Evolutionary conservation across 306 rosid genomes (phyloP).

Genomic region (barrel medic (Medicago truncatula)): MtrunA17r5.0-ANR NC_053042.1:45318501-45319000

Average conservation of each 20-base stretch:
- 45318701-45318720: neutral
- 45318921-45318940: slow-evolving; percentile 55
- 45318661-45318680: neutral
- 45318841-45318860: slow-evolving; percentile 4
- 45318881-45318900: neutral
- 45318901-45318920: slow-evolving; percentile 21
- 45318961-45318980: slow-evolving; percentile 59
- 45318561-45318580: neutral
- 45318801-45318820: neutral
- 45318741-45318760: neutral
- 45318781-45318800: neutral
- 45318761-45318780: slow-evolving; percentile 10
- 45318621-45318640: neutral
- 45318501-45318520: neutral
- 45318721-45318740: neutral
- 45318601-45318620: neutral
- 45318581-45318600: neutral
- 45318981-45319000: slow-evolving; percentile 50
- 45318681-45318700: neutral
- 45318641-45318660: slow-evolving; percentile 16
- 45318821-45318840: neutral
- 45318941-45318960: slow-evolving; percentile 56
- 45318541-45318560: neutral
- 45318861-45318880: neutral
- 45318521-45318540: neutral